Conservation (phyloP, 768 basidiomycete species). For the Zangia roseola region DNA sequence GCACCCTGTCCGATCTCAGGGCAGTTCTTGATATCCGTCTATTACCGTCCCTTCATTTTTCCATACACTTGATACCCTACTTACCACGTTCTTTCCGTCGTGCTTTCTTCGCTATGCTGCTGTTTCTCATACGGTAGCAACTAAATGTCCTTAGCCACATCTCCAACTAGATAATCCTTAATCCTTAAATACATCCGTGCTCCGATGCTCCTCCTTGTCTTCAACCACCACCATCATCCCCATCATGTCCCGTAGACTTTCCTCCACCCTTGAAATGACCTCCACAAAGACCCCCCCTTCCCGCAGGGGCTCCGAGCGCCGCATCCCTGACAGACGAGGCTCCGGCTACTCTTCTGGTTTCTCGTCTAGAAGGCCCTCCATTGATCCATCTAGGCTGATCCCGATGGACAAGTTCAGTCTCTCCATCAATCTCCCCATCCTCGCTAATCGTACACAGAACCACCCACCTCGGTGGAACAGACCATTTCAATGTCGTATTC, state of each 20-base stretch:
- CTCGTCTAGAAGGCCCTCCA: conserved; percentile 65
- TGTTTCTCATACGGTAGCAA: conserved; percentile 2
- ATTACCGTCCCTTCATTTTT: conserved; percentile 25
- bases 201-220: not conserved
- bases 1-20: conserved; percentile 17
- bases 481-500: conserved; percentile 92
- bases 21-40: conserved; percentile 28
- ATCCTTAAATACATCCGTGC: conserved; percentile 4
- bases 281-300: conserved; percentile 30
- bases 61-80: conserved; percentile 27
- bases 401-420: conserved; percentile 73
- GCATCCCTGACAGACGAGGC: conserved; percentile 45
- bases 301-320: conserved; percentile 47
- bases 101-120: conserved; percentile 10
- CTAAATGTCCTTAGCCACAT: not conserved
- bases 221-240: conserved; percentile 21
- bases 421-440: not conserved
- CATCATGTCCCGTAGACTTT: conserved; percentile 28
- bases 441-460: conserved; percentile 35
- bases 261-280: conserved; percentile 33
- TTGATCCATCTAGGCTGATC: conserved; percentile 72
- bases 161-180: conserved; percentile 14
- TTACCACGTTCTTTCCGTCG: conserved; percentile 22
- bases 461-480: conserved; percentile 53
- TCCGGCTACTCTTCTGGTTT: conserved; percentile 45